A percentile compares a stretch with the other conserved stretches of the same genome.
These are phyloP conservation scores for Nicotiana tabacum DNA, from an alignment of 257 asterid species.

Conservation along the genomic window DNA sequence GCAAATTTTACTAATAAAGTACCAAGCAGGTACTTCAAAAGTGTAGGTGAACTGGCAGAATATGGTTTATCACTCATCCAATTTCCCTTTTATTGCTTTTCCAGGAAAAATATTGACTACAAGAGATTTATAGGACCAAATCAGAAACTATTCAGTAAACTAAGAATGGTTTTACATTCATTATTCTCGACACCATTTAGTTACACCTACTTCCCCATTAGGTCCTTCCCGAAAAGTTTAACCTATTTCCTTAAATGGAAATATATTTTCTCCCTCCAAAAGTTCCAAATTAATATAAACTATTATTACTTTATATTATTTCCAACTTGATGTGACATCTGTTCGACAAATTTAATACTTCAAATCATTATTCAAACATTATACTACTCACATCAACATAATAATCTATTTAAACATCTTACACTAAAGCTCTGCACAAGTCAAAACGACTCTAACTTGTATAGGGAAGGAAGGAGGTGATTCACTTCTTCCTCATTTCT, in stretches of 20 bases:
- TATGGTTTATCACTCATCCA: neutral
- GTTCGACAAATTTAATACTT: neutral
- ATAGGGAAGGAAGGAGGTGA: neutral
- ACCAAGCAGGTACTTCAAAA: no score
- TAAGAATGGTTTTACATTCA: neutral
- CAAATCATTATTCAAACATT: neutral
- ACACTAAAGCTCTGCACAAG: neutral
- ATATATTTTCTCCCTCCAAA: neutral
- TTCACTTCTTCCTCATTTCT: no score
- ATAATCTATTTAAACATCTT: neutral
- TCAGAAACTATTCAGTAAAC: neutral
- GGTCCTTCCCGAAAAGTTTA: neutral
- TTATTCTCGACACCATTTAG: neutral
- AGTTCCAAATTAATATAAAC: neutral
- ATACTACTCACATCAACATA: neutral
- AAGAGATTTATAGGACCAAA: neutral
- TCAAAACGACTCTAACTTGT: neutral
- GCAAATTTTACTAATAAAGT: no score
- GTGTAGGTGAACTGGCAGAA: neutral
- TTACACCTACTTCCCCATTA: neutral
- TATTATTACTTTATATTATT: neutral
- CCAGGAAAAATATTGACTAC: neutral
- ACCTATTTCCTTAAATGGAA: neutral
- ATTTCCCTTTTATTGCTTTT: neutral
- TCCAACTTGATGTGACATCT: neutral